Conservation (phyloP, 2,329 filamentous ascomycete species). For the Pseudogymnoascus sp. region DNA sequence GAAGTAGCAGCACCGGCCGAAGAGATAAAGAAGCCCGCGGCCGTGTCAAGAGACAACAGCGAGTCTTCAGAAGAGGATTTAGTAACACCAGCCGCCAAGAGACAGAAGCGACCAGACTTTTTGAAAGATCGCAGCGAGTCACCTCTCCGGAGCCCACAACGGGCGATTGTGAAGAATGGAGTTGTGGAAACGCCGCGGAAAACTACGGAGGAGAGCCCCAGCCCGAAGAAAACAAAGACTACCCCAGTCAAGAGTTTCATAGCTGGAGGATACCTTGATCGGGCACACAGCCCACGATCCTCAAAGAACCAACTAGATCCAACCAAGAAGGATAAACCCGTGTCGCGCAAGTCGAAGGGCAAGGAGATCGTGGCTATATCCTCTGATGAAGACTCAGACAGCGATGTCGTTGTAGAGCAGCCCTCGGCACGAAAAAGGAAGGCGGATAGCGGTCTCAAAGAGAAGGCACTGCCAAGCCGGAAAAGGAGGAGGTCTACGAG, state of each 20-base stretch:
- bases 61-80: background rate
- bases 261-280: background rate
- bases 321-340: background rate
- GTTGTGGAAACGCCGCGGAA: background rate
- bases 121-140: background rate
- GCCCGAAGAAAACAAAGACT: background rate
- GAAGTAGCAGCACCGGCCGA: background rate
- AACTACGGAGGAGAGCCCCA: background rate
- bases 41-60: background rate
- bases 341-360: background rate
- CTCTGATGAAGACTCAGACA: background rate
- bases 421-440: background rate
- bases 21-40: background rate
- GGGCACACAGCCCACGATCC: background rate
- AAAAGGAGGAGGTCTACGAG: background rate
- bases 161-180: background rate
- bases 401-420: background rate
- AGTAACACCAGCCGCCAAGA: background rate
- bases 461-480: background rate
- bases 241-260: background rate
- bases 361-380: background rate
- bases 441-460: background rate
- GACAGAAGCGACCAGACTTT: background rate
- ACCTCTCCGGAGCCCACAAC: background rate
- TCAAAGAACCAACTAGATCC: background rate